These are phyloP conservation scores for Helicocarpus griseus DNA, from an alignment of 2,329 filamentous ascomycete species.

Conservation along the genomic window DNA sequence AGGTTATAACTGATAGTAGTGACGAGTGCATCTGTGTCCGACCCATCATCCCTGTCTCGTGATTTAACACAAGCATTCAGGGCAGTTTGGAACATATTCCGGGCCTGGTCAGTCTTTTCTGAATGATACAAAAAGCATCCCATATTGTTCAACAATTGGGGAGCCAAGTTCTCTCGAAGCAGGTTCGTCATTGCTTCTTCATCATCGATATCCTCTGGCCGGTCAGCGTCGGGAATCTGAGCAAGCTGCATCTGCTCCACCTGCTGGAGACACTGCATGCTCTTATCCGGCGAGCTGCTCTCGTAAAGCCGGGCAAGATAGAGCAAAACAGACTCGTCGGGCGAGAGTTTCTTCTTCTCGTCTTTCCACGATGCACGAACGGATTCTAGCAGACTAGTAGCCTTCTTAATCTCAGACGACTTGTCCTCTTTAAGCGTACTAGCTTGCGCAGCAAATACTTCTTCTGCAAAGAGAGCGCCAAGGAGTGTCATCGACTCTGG, in stretches of 20 bases:
- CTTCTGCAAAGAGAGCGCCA: constrained; percentile 86
- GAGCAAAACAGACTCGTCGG: constrained; percentile 78
- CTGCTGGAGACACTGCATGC: constrained; percentile 80
- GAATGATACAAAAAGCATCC: constrained; percentile 89
- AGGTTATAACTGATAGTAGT: constrained; percentile 97
- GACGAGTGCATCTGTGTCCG: constrained; percentile 82
- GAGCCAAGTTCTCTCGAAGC: constrained; percentile 70
- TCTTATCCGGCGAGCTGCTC: constrained; percentile 73
- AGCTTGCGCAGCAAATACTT: constrained; percentile 72
- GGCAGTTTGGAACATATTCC: constrained; percentile 85
- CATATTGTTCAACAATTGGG: constrained; percentile 93
- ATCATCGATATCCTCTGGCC: constrained; percentile 50
- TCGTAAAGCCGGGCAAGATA: constrained; percentile 92
- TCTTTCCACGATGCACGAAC: constrained; percentile 90
- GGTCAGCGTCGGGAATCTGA: constrained; percentile 61
- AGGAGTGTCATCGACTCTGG: constrained; percentile 87
- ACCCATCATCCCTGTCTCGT: constrained; percentile 61
- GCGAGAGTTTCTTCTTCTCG: constrained; percentile 68
- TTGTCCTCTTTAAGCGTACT: constrained; percentile 84
- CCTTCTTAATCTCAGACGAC: constrained; percentile 73
- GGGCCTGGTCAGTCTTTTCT: constrained; percentile 69
- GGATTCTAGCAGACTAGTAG: constrained; percentile 70
- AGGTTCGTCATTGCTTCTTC: constrained; percentile 47
- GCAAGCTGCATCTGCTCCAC: constrained; percentile 85
- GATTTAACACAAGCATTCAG: constrained; percentile 78